Evolutionary conservation across 768 basidiomycete genomes (phyloP).

Genomic region (Suillus variegatus): DNA sequence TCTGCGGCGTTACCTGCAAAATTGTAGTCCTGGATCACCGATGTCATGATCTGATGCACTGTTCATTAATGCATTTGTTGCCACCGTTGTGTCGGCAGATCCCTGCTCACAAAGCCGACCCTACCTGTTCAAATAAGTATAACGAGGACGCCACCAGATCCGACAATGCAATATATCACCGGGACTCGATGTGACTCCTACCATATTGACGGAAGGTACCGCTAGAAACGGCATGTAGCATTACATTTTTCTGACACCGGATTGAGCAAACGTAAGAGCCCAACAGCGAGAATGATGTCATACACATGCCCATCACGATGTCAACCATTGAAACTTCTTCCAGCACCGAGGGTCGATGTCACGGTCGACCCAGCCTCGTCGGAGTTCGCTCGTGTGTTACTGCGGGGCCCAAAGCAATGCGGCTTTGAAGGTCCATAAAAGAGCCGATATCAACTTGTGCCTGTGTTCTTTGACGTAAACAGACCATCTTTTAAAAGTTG

Average conservation of each 20-base stretch:
- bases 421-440: conserved; percentile 15
- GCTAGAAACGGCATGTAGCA: conserved; percentile 21
- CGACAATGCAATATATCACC: conserved; percentile 34
- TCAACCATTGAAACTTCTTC: not conserved
- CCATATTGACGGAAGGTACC: conserved; percentile 41
- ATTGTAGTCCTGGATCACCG: not conserved
- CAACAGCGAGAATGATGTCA: conserved; percentile 11
- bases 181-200: conserved; percentile 4
- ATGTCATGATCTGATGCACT: not conserved
- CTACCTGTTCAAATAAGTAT: conserved; percentile 30
- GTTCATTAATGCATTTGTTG: not conserved
- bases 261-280: not conserved
- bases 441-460: conserved; percentile 4
- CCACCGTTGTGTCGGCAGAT: conserved; percentile 16
- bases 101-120: conserved; percentile 29
- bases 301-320: conserved; percentile 38
- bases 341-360: conserved; percentile 1
- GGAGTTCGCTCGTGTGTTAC: conserved; percentile 17
- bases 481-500: conserved; percentile 47
- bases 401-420: conserved; percentile 27
- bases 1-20: not conserved
- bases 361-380: conserved; percentile 8
- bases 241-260: not conserved
- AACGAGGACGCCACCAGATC: conserved; percentile 36
- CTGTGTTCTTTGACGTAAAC: conserved; percentile 23